Percentiles rank a stretch among this genome's conserved stretches.
Conservation (phyloP, 2,329 filamentous ascomycete genomes). For the Fusarium brachygibbosum region DNA sequence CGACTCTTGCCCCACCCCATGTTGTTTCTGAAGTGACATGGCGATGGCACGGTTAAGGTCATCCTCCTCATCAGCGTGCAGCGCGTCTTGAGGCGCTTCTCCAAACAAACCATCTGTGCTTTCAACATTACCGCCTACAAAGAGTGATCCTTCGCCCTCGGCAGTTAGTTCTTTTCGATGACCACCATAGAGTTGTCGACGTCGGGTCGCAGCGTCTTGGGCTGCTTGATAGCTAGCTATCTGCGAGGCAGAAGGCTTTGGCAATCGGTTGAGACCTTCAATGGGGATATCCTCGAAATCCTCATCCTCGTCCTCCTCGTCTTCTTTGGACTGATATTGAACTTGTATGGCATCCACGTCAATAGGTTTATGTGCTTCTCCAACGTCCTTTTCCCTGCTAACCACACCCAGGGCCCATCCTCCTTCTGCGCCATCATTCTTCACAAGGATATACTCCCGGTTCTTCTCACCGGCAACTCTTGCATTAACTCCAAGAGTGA, state of each 20-base stretch:
- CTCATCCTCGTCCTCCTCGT: constrained; percentile 77
- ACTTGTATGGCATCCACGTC: constrained; percentile 81
- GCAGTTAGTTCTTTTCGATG: constrained; percentile 33
- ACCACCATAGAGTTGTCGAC: constrained; percentile 49
- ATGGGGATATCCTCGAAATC: constrained; percentile 96
- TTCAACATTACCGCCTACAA: constrained; percentile 55
- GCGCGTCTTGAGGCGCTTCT: constrained; percentile 55
- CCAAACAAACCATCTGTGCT: constrained; percentile 36
- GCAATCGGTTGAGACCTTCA: constrained; percentile 86
- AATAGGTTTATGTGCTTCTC: constrained; percentile 87
- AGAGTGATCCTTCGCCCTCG: constrained; percentile 64
- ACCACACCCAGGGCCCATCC: constrained; percentile 97
- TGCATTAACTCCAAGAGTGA: constrained; percentile 74
- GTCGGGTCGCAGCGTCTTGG: constrained; percentile 44
- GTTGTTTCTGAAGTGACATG: constrained; percentile 80
- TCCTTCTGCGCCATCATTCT: constrained; percentile 93
- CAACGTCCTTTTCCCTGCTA: constrained; percentile 83
- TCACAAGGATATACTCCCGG: constrained; percentile 94
- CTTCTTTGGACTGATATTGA: constrained; percentile 68
- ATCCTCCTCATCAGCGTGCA: constrained; percentile 60
- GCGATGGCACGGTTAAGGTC: constrained; percentile 87
- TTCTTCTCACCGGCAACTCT: constrained; percentile 87
- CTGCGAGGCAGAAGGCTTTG: constrained; percentile 64
- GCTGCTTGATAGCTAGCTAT: constrained; percentile 46
- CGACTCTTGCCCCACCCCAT: constrained; percentile 56